A percentile compares a stretch with the other conserved stretches of the same genome.
Conservation (phyloP, 2,329 filamentous ascomycete species). For the Colletotrichum sp. region DNA sequence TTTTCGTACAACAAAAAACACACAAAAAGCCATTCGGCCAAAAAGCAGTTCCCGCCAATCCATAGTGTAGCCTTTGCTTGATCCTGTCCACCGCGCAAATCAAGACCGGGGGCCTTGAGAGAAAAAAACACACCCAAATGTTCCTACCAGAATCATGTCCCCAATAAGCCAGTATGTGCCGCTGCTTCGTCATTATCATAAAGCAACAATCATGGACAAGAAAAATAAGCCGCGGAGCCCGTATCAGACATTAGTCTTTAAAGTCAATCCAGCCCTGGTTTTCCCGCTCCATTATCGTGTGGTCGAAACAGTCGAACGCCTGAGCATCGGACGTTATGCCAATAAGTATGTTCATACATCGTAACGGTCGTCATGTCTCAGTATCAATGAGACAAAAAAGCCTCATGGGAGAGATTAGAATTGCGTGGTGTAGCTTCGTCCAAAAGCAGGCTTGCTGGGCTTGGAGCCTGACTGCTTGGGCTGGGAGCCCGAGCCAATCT, state of each 20-base stretch:
- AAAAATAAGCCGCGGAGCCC: constrained; percentile 17
- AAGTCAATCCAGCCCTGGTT: constrained; percentile 8
- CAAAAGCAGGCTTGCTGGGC: constrained; percentile 37
- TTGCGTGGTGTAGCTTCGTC: constrained; percentile 40
- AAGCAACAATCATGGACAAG: constrained; percentile 21
- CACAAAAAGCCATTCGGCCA: background rate
- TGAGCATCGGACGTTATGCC: constrained; percentile 20
- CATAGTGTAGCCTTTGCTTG: background rate
- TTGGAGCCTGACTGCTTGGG: constrained; percentile 33
- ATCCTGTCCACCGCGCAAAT: background rate
- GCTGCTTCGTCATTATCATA: constrained; percentile 22
- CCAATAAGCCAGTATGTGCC: constrained; percentile 18
- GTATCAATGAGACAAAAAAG: constrained; percentile 6
- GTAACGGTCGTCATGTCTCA: constrained; percentile 22
- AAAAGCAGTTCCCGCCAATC: background rate
- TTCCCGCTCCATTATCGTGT: constrained; percentile 20
- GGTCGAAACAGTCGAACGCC: constrained; percentile 17
- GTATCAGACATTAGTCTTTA: constrained; percentile 19
- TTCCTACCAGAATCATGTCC: background rate
- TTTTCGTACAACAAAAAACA: background rate
- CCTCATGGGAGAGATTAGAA: constrained; percentile 31
- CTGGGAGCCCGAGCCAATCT: constrained; percentile 63
- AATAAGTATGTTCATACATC: constrained; percentile 24
- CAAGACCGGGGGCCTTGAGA: background rate
- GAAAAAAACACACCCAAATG: background rate